Evolutionary conservation across 1,139 yeast genomes (phyloP).

Genomic region (Blastobotrys capitulatus): DNA sequence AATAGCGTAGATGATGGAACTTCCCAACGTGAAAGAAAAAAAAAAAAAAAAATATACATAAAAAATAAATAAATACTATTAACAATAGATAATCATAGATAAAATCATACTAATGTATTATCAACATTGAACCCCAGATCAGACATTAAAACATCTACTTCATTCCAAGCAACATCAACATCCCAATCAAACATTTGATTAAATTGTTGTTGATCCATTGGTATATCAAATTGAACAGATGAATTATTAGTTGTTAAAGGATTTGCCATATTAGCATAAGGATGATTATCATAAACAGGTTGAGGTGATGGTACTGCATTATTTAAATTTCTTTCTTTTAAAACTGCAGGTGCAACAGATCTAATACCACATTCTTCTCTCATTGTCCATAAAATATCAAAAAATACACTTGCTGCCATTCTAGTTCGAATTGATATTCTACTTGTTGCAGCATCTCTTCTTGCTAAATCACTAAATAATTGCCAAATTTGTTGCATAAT

Average conservation of each 20-base stretch:
- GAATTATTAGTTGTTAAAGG: not conserved
- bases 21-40: not conserved
- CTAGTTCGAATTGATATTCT: slow-evolving; percentile 62
- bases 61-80: not conserved
- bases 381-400: slow-evolving; percentile 79
- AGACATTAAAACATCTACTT: slow-evolving; percentile 87
- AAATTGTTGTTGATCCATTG: slow-evolving; percentile 13
- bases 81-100: not conserved
- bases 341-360: slow-evolving; percentile 34
- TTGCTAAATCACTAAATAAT: slow-evolving; percentile 54
- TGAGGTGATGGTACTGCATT: slow-evolving; percentile 7
- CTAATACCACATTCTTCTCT: slow-evolving; percentile 75
- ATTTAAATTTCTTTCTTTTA: slow-evolving; percentile 25
- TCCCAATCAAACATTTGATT: slow-evolving; percentile 39
- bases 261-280: not conserved
- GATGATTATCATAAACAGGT: slow-evolving; percentile 1
- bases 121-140: slow-evolving; percentile 82
- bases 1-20: not conserved
- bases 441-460: slow-evolving; percentile 27
- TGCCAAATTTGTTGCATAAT: slow-evolving; percentile 95
- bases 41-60: not conserved
- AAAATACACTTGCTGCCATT: slow-evolving; percentile 88
- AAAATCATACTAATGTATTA: slow-evolving; percentile 23
- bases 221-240: not conserved
- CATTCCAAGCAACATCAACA: slow-evolving; percentile 77